Percentiles rank a stretch among this genome's conserved stretches.
Conservation (phyloP, 2,329 filamentous ascomycete species). For the Decorospora gaudefroyi region DNA sequence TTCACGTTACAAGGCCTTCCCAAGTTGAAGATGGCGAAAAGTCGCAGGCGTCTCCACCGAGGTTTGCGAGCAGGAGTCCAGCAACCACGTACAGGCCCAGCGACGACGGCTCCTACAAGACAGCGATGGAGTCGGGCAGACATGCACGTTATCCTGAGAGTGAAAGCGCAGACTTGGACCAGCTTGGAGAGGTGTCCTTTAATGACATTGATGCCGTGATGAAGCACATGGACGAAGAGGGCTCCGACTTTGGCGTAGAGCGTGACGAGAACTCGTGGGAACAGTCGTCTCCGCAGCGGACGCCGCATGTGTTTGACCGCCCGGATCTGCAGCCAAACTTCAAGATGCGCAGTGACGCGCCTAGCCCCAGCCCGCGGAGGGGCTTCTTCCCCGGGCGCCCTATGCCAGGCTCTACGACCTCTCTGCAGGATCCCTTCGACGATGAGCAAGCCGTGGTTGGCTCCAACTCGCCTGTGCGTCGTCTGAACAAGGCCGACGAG, state of each 20-base stretch:
- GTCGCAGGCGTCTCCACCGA: constrained; percentile 22
- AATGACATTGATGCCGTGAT: constrained; percentile 93
- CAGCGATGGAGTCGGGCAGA: constrained; percentile 42
- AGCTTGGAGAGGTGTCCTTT: constrained; percentile 58
- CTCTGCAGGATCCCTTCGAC: constrained; percentile 61
- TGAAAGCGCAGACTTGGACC: constrained; percentile 45
- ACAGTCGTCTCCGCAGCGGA: constrained; percentile 40
- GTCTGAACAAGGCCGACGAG: constrained; percentile 65
- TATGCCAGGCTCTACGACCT: constrained; percentile 42
- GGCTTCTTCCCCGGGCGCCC: constrained; percentile 40
- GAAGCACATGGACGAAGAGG: constrained; percentile 76
- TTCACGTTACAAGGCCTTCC: constrained; percentile 48
- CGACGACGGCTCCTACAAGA: constrained; percentile 48
- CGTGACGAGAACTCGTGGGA: constrained; percentile 57
- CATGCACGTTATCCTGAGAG: constrained; percentile 44
- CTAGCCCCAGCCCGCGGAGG: constrained; percentile 71
- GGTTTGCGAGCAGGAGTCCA: constrained; percentile 42
- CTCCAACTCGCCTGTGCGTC: constrained; percentile 63
- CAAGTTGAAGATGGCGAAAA: constrained; percentile 33
- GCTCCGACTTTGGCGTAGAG: constrained; percentile 75
- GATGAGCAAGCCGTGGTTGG: constrained; percentile 63
- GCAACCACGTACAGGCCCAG: constrained; percentile 49
- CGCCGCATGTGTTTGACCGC: constrained; percentile 42
- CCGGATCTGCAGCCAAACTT: constrained; percentile 42
- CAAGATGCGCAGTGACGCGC: constrained; percentile 67